Evolutionary conservation across 345 rosid genomes (phyloP), one percentile per base, ranked within the genome.

Genomic region (Sonneratia caseolaris): DNA sequence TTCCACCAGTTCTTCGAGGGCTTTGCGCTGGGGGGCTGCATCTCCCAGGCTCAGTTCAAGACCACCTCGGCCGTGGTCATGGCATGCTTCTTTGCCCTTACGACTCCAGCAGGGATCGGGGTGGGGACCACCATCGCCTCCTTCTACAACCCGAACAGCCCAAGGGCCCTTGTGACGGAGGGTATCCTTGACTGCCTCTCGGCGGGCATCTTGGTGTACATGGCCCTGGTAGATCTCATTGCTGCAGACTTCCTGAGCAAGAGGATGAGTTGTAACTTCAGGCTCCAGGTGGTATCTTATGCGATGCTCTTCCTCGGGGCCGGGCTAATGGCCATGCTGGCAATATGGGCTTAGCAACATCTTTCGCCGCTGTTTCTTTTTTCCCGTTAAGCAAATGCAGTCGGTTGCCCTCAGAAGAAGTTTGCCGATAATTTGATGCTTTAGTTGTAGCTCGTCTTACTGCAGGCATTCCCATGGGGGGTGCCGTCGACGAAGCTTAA

Each of bases 1-100:
- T 95, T 89, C 76, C 99, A 95, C 70, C 99, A 92, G 42, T 90
- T 95, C 83, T 95, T 95, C n/a, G 99, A 95, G 87, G 99, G 98
- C 36, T 86, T 92, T 32, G 97, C 98, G 0, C 91, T 92, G 0
- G 98, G 96, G 57, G 99, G 99, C 45, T 95, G 98, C 85, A 85
- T 90, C 4, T 85, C 96, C 5, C 96, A 92, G 78, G 98, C 99
- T 1, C 84, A 80, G 48, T 85, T 90, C 77, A 88, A 82, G 75
- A 77, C 77, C 0, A 47, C 64, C 0, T 84, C 94, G 9, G 79
- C 94, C 4, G 57, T 85, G 2, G 0, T 86, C 21, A 90, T 92
- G 99, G 94, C 91, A 1, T 86, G 85, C 48, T 92, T 92, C 69
- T 95, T 95, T 1, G 86, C 90, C 27, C 22, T 92, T 3, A 95